Base-by-base conservation (phyloP, 495 filamentous ascomycete species). In the Penicillium desertorum region DNA sequence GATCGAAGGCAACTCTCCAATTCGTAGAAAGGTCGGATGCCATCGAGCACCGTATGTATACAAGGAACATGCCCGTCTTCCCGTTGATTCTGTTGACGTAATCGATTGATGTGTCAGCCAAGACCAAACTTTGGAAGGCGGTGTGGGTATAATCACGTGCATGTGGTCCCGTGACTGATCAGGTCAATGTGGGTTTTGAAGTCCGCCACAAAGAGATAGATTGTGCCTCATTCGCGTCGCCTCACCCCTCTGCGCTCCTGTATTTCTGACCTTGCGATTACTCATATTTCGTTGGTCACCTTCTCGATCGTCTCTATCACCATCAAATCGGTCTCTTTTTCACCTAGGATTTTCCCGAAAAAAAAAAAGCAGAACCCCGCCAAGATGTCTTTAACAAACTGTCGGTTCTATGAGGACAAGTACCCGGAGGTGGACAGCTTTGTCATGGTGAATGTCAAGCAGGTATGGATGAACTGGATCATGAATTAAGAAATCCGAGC, bases 381-480 rank as follows among this genome's bases (percentile, higher is more conserved):
- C 72, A 81, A 72, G 58, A 98, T 98, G 93, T 98, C 94, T 69
- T 86, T 96, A 76, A 96, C 92, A 69, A 97, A 97, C 81, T 96
- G 90, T 77, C 92, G 94, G 54, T 98, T 95, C 76, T 98, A 98
- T 77, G 93, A 96, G 82, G 92, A 95, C 72, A 95, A 95, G 72
- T 98, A 91, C 70, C 94, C 94, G 42, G 94, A 98, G 82, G 90
- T 98, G 60, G 94, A 98, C 73, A 95, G 90, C 81, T 98, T 96
- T 78, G 95, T 98, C 58, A 98, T 98, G 94, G 94, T 98, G 71
- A 93, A 93, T 76, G 90, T 94, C 47, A 92, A 92, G 82, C 90
- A 94, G 88, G 90, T 93, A 76, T 39, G 82, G 61, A 43, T 29
- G 20, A 43, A 7, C 4, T 8, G 10, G 8, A 10, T 49, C 20